phyloP scores from a whole-genome alignment of 202 grass and related monocot genomes.

The Bolboschoenoplectus hybrid region DNA sequence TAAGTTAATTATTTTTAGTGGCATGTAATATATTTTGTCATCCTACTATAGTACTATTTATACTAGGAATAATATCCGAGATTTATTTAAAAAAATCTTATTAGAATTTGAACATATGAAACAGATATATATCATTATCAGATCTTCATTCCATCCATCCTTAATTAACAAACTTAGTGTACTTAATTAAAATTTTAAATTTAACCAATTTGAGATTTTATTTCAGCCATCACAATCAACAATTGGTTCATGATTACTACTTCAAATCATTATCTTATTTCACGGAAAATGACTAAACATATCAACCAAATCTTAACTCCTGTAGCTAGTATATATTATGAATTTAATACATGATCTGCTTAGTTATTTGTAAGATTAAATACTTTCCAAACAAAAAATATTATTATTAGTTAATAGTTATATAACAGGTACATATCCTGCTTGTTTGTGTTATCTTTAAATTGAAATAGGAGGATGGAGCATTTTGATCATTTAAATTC shows the following conservation, averaged over 20 bases:
- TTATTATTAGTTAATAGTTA: background rate
- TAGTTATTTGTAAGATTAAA: background rate
- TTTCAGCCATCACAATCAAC: background rate
- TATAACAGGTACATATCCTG: too few relatives aligned
- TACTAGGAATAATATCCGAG: too few relatives aligned
- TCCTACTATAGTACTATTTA: too few relatives aligned
- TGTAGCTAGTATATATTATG: background rate
- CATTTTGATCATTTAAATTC: background rate
- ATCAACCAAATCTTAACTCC: background rate
- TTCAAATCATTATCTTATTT: background rate
- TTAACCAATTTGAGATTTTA: background rate
- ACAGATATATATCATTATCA: too few relatives aligned
- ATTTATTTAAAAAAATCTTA: too few relatives aligned
- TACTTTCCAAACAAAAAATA: background rate
- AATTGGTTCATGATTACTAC: background rate
- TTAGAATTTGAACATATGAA: too few relatives aligned
- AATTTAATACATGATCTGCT: background rate
- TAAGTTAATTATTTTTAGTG: too few relatives aligned
- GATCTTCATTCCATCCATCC: too few relatives aligned
- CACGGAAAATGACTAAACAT: conserved; percentile 7
- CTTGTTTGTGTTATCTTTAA: too few relatives aligned
- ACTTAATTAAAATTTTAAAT: background rate
- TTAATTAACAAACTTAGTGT: too few relatives aligned
- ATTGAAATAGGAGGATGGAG: too few relatives aligned
- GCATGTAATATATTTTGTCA: too few relatives aligned